Evolutionary conservation across 768 basidiomycete species (phyloP).

Genomic region (Thelephora ganbajun): DNA sequence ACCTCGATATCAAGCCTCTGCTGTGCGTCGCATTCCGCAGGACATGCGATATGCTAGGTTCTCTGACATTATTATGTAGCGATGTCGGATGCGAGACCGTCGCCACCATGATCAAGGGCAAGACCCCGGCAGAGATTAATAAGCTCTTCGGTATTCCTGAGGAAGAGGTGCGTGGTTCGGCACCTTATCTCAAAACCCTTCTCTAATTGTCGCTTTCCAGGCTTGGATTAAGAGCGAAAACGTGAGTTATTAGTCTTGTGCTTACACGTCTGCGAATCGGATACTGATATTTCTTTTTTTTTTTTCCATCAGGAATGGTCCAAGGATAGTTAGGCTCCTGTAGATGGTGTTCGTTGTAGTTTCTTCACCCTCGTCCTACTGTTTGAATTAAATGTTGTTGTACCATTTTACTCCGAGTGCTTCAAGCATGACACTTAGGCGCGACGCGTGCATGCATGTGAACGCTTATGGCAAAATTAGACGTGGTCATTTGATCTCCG

Average conservation of each 20-base stretch:
- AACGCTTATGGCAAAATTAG: neutral
- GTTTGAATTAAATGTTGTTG: neutral
- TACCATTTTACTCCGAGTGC: neutral
- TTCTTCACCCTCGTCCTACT: conserved; percentile 5
- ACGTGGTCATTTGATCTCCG: neutral
- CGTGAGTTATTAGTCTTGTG: conserved; percentile 33
- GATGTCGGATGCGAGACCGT: conserved; percentile 98
- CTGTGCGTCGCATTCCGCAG: conserved; percentile 43
- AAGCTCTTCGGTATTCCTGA: conserved; percentile 98
- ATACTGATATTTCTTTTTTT: conserved; percentile 5
- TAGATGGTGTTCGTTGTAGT: conserved; percentile 9
- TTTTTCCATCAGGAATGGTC: conserved; percentile 64
- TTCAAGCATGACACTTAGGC: too few species aligned
- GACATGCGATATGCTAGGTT: conserved; percentile 3
- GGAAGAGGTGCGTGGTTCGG: conserved; percentile 64
- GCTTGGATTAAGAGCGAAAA: conserved; percentile 99
- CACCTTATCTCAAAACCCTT: conserved; percentile 4
- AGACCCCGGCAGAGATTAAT: conserved; percentile 98
- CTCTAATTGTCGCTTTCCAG: conserved; percentile 21
- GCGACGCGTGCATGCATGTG: too few species aligned
- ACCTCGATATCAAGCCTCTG: conserved; percentile 97
- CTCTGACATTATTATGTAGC: conserved; percentile 24
- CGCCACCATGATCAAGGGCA: conserved; percentile 99
- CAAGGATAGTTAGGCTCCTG: conserved; percentile 55
- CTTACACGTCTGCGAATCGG: neutral